Conservation (phyloP, 768 basidiomycete species). For the Leccinum barrowsii region DNA sequence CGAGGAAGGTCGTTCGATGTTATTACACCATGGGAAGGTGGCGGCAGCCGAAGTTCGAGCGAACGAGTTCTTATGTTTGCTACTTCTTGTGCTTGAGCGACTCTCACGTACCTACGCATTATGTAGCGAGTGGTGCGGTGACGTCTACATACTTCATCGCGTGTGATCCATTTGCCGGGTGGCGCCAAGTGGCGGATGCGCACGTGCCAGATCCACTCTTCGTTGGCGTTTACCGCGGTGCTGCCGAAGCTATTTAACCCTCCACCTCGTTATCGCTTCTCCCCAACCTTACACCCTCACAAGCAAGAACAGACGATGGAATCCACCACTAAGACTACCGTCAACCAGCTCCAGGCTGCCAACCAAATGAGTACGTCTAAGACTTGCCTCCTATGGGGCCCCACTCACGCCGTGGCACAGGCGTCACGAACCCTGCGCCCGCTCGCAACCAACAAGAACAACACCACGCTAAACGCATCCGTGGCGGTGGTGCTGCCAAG, state of each 20-base stretch:
- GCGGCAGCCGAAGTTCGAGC: neutral
- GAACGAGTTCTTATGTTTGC: neutral
- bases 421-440: conserved; percentile 44
- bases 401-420: conserved; percentile 26
- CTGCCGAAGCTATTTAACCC: conserved; percentile 16
- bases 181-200: conserved; percentile 3
- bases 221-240: neutral
- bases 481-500: conserved; percentile 70
- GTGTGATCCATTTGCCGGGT: neutral
- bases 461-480: conserved; percentile 51
- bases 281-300: conserved; percentile 17
- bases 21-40: neutral
- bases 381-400: neutral
- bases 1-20: neutral
- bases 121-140: neutral
- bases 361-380: conserved; percentile 57
- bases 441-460: conserved; percentile 39
- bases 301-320: conserved; percentile 29
- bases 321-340: conserved; percentile 33
- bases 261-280: neutral
- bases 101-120: too few relatives aligned
- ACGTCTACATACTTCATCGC: neutral
- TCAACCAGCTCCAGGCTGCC: conserved; percentile 56
- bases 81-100: neutral
- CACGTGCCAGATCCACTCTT: conserved; percentile 11